Evolutionary conservation across 164 flowering plant species (phyloP).

Genomic region (Aristolochia californica): DNA sequence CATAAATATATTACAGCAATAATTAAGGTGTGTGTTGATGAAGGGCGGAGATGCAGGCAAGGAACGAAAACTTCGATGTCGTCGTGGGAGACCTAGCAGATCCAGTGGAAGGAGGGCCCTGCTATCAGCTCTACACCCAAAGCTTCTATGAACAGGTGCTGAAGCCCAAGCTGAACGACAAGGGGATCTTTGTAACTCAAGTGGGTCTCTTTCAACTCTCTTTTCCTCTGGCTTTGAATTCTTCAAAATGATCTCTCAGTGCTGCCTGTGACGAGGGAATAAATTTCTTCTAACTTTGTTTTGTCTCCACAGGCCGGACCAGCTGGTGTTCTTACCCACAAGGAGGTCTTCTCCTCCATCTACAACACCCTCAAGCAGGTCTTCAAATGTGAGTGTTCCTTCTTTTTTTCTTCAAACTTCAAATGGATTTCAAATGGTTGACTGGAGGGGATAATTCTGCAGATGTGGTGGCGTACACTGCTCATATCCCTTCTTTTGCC

Average conservation of each 20-base stretch:
- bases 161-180: slow-evolving; percentile 71
- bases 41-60: slow-evolving; percentile 58
- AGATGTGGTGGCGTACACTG: slow-evolving; percentile 77
- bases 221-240: too few species aligned
- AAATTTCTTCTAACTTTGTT: not conserved
- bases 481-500: slow-evolving; percentile 86
- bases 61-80: slow-evolving; percentile 55
- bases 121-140: slow-evolving; percentile 80
- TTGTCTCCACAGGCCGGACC: slow-evolving; percentile 65
- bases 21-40: too few species aligned
- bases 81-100: slow-evolving; percentile 85
- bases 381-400: slow-evolving; percentile 60
- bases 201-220: slow-evolving; percentile 16
- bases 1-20: too few species aligned
- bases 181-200: slow-evolving; percentile 92
- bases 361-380: slow-evolving; percentile 82
- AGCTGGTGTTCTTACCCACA: slow-evolving; percentile 81
- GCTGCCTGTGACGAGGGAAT: too few species aligned
- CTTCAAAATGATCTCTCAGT: too few species aligned
- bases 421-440: too few species aligned
- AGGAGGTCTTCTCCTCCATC: slow-evolving; percentile 86
- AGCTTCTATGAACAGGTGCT: slow-evolving; percentile 60
- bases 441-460: slow-evolving; percentile 7
- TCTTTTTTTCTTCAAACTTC: too few species aligned
- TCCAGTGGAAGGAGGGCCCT: slow-evolving; percentile 86